Evolutionary conservation across 2,329 filamentous ascomycete genomes (phyloP).

Genomic region (Akanthomyces muscarius): DNA sequence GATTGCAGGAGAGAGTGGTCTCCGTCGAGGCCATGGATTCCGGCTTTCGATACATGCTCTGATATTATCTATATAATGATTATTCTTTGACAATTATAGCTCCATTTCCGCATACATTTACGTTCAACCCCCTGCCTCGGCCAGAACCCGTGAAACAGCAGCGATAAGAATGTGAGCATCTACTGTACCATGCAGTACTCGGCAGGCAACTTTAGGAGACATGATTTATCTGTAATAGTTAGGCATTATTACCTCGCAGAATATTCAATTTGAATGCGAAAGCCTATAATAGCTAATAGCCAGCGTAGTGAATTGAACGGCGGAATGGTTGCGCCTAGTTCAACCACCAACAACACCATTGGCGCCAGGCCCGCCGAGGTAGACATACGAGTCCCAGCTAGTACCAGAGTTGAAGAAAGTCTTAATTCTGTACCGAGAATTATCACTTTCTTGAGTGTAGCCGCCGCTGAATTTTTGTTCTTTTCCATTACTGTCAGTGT

Average conservation of each 20-base stretch:
- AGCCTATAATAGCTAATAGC: no score
- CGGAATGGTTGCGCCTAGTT: neutral
- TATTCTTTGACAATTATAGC: neutral
- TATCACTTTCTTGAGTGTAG: slow-evolving; percentile 20
- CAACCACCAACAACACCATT: slow-evolving; percentile 21
- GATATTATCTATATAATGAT: neutral
- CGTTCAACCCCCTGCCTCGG: neutral
- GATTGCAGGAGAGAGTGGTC: neutral
- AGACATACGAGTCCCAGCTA: slow-evolving; percentile 21
- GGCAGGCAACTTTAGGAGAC: neutral
- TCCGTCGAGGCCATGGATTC: neutral
- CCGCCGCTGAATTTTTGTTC: neutral
- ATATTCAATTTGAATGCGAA: no score
- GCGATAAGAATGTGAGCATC: neutral
- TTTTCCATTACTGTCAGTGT: slow-evolving; percentile 14
- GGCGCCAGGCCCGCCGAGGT: slow-evolving; percentile 22
- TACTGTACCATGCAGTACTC: neutral
- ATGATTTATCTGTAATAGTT: neutral
- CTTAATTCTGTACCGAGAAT: slow-evolving; percentile 18
- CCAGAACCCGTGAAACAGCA: neutral
- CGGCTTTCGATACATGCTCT: slow-evolving; percentile 10
- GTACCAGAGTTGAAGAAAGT: slow-evolving; percentile 19
- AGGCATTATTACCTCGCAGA: no score
- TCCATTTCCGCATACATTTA: neutral
- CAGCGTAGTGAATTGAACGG: neutral